Base-by-base conservation (phyloP, 805 yeast genomes). In the Naumovozyma castellii region DNA sequence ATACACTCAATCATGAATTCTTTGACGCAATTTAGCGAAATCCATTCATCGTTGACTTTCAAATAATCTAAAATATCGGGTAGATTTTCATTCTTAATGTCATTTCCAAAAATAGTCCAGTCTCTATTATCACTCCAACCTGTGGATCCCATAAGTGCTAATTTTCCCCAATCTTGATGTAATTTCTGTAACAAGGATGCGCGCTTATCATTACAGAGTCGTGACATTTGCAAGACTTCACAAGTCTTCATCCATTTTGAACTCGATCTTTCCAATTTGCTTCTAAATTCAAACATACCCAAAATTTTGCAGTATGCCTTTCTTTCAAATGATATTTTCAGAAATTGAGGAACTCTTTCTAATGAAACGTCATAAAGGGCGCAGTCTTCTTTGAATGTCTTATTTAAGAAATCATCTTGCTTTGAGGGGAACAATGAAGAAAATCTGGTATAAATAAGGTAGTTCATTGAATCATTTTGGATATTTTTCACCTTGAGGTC, bases 381-480 rank as follows among this genome's bases (percentile, higher is more conserved):
- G 34, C 63, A 64, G 4, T 70, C 64, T 3, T 59, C 54, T 2
- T 54, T 51, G n/a, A 65, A 53, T 6, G 76, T 57, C 13, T 40
- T 42, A 14, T 36, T 22, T 3, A 49, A 29, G 31, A 43, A 51
- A 15, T 63, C 49, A 17, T 65, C 62, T 2, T 57, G 51, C 13
- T 66, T 61, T 2, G 64, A 49, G 0, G 84, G 84, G 30, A 53
- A 57, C 1, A 68, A 45, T 0, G 75, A 53, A 1, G 78, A 65
- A 18, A 68, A 47, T 36, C 84, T 67, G 0, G 76, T 65, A 8
- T 68, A 59, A 8, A 79, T 50, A 45, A 72, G 68, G 45, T 76
- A 73, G 10, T 79, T 72, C 35, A 83, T 57, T 0, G 84, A 73
- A 51, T 88, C 96, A 37, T 71, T 66, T 59, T 90, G 97, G 6